Evolutionary conservation across 1,284 basidiomycete species (phyloP), one percentile per base, ranked within the genome.

Genomic region (Microbotryum violaceum): DNA sequence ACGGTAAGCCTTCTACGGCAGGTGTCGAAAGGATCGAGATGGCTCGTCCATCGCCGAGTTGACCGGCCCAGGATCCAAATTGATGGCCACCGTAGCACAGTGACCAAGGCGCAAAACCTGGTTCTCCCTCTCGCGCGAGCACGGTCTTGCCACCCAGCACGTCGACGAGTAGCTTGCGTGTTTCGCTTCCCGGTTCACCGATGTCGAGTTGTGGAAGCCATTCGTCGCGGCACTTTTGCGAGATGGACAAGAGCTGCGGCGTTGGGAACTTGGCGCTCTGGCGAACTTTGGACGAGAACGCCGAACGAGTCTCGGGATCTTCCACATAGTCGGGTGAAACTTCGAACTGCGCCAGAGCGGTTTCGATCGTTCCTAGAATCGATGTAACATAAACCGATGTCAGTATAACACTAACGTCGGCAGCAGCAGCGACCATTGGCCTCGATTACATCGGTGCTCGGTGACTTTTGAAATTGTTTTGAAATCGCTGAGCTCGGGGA

Each of bases 11-110:
- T 18, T 54, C 56, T 27, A 49, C 54, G 54, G 0, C 62, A 61
- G 33, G 58, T 44, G 6, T 68, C 64, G n/a, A n/a, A n/a, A 21
- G 3, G 56, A 98, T 82, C 10, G 89, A 89, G 33, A 92, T 88
- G 0, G 94, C 94, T 18, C 94, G 82, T 0, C 94, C 94, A 72
- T 98, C 94, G 10, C 94, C 94, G 3, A 98, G 81, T 75, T 97
- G 94, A n/a, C 92, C 91, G 2, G 94, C 94, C 87, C 88, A 97
- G 6, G 74, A 77, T 1, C 92, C 94, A 71, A 97, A 97, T 74
- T 97, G 93, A 48, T 77, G 73, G 1, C 75, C 73, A 5, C 74
- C 75, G 73, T 96, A 97, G 33, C 91, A 80, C 33, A 91, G 79
- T 9, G 88, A 85, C 89, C 90, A 96, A 0, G 92, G 90, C 1